phyloP scores from a whole-genome alignment of 371 early-diverging fungal species.

The Mucor saturninus region DNA sequence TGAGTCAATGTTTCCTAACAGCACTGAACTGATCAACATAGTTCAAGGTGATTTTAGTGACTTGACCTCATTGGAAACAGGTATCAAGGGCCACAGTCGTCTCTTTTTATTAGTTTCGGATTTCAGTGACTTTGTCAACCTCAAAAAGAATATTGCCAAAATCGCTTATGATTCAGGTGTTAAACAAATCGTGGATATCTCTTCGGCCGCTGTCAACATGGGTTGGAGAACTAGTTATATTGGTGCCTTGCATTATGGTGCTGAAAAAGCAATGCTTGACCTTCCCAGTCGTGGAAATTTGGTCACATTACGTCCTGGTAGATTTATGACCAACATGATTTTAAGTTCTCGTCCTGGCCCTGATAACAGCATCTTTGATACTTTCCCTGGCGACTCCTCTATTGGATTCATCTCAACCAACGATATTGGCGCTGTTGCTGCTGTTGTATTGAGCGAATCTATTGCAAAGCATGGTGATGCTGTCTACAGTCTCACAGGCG shows the following conservation, averaged over 20 bases:
- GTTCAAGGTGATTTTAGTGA: slow-evolving; percentile 40
- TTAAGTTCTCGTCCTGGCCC: not conserved
- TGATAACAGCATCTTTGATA: slow-evolving; percentile 10
- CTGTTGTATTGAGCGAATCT: slow-evolving; percentile 21
- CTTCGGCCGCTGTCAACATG: slow-evolving; percentile 16
- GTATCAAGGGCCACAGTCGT: slow-evolving; percentile 35
- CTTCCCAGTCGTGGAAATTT: slow-evolving; percentile 27
- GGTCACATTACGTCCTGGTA: slow-evolving; percentile 40
- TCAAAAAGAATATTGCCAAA: slow-evolving; percentile 18
- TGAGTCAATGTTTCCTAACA: slow-evolving; percentile 10
- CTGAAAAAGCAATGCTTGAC: slow-evolving; percentile 32
- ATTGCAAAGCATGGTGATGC: slow-evolving; percentile 28
- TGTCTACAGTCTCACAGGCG: slow-evolving; percentile 24
- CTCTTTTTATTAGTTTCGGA: slow-evolving; percentile 31
- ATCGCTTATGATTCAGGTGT: slow-evolving; percentile 39
- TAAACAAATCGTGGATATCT: slow-evolving; percentile 41
- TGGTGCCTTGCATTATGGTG: slow-evolving; percentile 20
- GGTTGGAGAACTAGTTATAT: slow-evolving; percentile 28
- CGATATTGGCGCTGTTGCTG: slow-evolving; percentile 35
- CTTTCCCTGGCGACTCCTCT: not conserved
- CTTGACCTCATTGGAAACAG: slow-evolving; percentile 23
- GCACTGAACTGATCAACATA: slow-evolving; percentile 2
- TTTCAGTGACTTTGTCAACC: not conserved
- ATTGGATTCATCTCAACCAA: slow-evolving; percentile 28
- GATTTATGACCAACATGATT: slow-evolving; percentile 39